Base-by-base conservation (phyloP, 108 stramenopile genomes). In the Cyclostephanos invisitatus region DNA sequence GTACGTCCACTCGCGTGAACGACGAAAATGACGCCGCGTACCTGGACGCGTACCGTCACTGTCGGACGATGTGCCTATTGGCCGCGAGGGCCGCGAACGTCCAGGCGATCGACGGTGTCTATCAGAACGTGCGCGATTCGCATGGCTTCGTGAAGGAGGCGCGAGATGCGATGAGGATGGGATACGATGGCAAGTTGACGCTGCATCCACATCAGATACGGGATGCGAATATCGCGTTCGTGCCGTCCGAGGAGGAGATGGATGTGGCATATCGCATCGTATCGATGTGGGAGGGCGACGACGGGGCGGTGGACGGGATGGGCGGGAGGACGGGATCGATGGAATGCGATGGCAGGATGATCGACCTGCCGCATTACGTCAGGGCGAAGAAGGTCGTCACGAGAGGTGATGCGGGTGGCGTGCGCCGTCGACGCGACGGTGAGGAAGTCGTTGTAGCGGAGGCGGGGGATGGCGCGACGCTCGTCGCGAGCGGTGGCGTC, bases 81-180 rank as follows among this genome's bases (percentile, higher is more conserved):
- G 79, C 79, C 2, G 79, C 79, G 36, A 73, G 65, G 68, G 79
- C 79, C 17, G 79, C 79, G 17, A 56, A 58, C 14, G 79, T 80
- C 15, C 72, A 80, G 27, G 79, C 79, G n/a, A 80, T 80, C 53
- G 79, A 80, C 60, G 79, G 79, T 20, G 69, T 80, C 8, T 80
- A 73, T 64, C 79, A 80, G 65, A 68, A 80, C 58, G 67, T 80
- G 40, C 62, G 79, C 35, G 79, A 80, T 63, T 29, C 37, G 62
- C 17, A 14, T 35, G 79, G 79, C 1, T 80, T 80, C 70, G 62
- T 50, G 29, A 69, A 55, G 15, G 79, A 80, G 63, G 62, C 72
- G 0, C 32, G 10, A 14, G 62, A 65, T 5, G 79, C 79, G 15
- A 80, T 73, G 38, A 40, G 32, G 12, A 80, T 80, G 72, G 79